These are phyloP conservation scores for Tetradesmus obliquus DNA, from an alignment of 139 green algal species.

Conservation along the genomic window DNA sequence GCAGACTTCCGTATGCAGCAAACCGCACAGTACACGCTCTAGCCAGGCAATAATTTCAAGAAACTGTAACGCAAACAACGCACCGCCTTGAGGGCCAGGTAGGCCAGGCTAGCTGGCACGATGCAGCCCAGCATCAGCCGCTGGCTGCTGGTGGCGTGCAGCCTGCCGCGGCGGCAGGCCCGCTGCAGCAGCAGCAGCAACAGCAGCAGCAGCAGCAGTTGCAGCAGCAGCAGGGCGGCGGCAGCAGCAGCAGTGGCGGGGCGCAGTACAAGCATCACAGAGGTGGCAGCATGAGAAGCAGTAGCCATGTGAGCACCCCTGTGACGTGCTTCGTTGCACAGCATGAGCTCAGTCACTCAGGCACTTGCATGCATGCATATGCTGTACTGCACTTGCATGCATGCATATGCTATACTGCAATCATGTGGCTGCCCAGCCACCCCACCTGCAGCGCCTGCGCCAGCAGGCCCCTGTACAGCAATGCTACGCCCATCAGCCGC, in stretches of 20 bases:
- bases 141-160: background rate
- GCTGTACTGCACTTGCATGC: too few species aligned
- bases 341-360: too few species aligned
- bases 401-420: too few species aligned
- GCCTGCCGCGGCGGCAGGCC: background rate
- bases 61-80: background rate
- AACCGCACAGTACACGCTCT: too few species aligned
- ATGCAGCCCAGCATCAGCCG: background rate
- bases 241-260: too few species aligned
- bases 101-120: background rate
- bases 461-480: background rate
- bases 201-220: background rate
- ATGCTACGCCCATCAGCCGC: background rate
- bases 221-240: background rate
- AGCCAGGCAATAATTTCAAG: background rate
- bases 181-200: constrained; percentile 9
- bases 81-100: background rate
- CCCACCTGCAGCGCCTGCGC: background rate
- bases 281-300: too few species aligned
- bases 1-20: too few species aligned
- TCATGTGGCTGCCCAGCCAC: background rate
- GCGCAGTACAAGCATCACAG: too few species aligned
- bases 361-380: too few species aligned
- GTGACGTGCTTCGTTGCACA: too few species aligned
- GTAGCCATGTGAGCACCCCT: too few species aligned